Evolutionary conservation across 2,329 filamentous ascomycete species (phyloP).

Genomic region (Fusarium sulawesiense): DNA sequence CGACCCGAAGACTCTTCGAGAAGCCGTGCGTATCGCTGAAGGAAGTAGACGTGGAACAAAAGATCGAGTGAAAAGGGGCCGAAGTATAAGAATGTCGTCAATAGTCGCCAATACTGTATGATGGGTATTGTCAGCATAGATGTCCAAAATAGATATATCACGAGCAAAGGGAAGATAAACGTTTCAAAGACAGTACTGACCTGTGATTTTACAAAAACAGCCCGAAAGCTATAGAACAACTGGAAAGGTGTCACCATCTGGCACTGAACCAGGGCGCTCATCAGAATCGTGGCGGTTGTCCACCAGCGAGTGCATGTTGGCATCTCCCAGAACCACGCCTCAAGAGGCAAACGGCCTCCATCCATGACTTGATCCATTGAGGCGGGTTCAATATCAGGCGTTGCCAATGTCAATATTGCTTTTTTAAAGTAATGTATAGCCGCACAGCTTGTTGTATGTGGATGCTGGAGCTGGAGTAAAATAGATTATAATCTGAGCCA

Average conservation of each 20-base stretch:
- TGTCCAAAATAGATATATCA: background rate
- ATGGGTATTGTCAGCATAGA: conserved; percentile 26
- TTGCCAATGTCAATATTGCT: background rate
- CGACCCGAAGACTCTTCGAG: conserved; percentile 94
- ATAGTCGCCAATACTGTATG: conserved; percentile 89
- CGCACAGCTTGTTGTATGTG: background rate
- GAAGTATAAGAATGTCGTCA: conserved; percentile 98
- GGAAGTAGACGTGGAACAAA: conserved; percentile 97
- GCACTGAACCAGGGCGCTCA: conserved; percentile 91
- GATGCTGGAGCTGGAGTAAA: background rate
- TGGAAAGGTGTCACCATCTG: conserved; percentile 93
- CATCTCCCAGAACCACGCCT: conserved; percentile 99
- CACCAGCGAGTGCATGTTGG: conserved; percentile 95
- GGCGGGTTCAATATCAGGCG: background rate
- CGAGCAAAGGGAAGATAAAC: background rate
- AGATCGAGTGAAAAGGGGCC: conserved; percentile 94
- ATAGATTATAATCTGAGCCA: background rate
- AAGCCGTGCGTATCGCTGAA: conserved; percentile 93
- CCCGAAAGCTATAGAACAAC: conserved; percentile 94
- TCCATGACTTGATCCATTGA: conserved; percentile 70
- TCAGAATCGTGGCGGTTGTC: conserved; percentile 91
- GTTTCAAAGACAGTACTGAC: conserved; percentile 60
- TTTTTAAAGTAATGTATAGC: background rate
- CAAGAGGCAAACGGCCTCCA: conserved; percentile 78
- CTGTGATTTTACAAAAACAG: conserved; percentile 92